Evolutionary conservation across 1,284 basidiomycete genomes (phyloP), one percentile per base, ranked within the genome.

Genomic region (Sanguinoderma infundibulare): DNA sequence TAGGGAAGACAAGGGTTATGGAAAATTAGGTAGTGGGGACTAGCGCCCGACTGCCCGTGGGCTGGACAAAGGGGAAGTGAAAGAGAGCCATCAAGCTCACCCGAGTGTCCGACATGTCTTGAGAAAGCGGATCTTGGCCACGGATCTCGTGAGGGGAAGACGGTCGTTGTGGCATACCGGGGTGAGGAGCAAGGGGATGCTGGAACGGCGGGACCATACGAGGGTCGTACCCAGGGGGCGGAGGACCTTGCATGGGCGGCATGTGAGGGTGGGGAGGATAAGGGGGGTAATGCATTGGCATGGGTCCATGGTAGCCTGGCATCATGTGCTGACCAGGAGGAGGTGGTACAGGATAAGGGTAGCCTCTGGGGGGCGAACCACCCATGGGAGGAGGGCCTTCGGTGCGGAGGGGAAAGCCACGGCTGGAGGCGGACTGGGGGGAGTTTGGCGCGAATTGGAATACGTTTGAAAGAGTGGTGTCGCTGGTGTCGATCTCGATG

Each of bases 61-160:
- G 4, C n/a, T 20, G 20, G 15, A 14, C 30, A 26, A 17, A 2
- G 38, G 22, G 20, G 20, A 20, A 53, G n/a, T 52, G 52, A n/a
- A 12, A 14, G 36, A 6, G 14, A 22, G 20, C 7, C 22, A 14
- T 52, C 40, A 26, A 17, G 67, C 76, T 49, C 69, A 86, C 86
- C 67, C 84, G 83, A 4, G 87, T 83, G 71, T 82, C 87, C 46
- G 90, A 88, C 80, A 93, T 83, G 74, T 94, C 90, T 66, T 91
- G 86, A 6, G 86, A 83, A 61, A 88, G 83, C 9, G 91, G 91
- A 71, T 94, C 91, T 65, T 86, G 84, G 46, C 90, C 89, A 71
- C 86, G 87, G 70, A 87, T 81, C 63, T 86, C 83, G 38, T 73
- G 67, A 8, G 74, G 53, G 22, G 74, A 68, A 28, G 70, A 64